Evolutionary conservation across 192 early-diverging fungal genomes (phyloP).

Genomic region (Coemansia sp.): DNA sequence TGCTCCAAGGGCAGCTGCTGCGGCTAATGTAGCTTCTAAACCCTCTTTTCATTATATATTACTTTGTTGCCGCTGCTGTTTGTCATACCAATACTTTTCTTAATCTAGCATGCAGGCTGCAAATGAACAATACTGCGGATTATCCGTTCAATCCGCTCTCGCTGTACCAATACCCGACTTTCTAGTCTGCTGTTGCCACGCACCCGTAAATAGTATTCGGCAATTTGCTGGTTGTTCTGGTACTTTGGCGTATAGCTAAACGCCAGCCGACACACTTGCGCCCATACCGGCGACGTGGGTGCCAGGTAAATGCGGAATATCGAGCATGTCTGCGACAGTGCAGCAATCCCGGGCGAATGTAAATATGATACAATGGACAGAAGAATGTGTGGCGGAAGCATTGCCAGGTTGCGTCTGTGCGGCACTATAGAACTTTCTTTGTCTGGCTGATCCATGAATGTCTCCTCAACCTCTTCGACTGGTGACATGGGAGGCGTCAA

Average conservation of each 20-base stretch:
- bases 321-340: slow-evolving; percentile 41
- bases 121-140: slow-evolving; percentile 24
- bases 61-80: background rate
- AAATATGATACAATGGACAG: slow-evolving; percentile 32
- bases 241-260: slow-evolving; percentile 30
- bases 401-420: slow-evolving; percentile 10
- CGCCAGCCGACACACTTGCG: slow-evolving; percentile 26
- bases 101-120: background rate
- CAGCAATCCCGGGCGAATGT: slow-evolving; percentile 11
- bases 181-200: slow-evolving; percentile 44
- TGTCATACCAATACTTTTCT: background rate
- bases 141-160: slow-evolving; percentile 31
- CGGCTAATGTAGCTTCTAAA: slow-evolving; percentile 20
- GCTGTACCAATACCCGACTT: slow-evolving; percentile 31
- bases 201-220: slow-evolving; percentile 45
- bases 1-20: slow-evolving; percentile 30
- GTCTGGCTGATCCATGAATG: background rate
- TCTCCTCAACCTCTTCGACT: background rate
- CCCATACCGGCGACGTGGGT: slow-evolving; percentile 34
- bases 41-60: slow-evolving; percentile 8
- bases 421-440: background rate
- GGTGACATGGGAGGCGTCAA: slow-evolving; percentile 46
- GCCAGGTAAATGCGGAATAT: slow-evolving; percentile 30
- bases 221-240: slow-evolving; percentile 31
- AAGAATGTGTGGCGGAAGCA: slow-evolving; percentile 39